A percentile compares a stretch with the other conserved stretches of the same genome.
Conservation (phyloP, 2,329 filamentous ascomycete species). For the Pseudogymnoascus sp. region DNA sequence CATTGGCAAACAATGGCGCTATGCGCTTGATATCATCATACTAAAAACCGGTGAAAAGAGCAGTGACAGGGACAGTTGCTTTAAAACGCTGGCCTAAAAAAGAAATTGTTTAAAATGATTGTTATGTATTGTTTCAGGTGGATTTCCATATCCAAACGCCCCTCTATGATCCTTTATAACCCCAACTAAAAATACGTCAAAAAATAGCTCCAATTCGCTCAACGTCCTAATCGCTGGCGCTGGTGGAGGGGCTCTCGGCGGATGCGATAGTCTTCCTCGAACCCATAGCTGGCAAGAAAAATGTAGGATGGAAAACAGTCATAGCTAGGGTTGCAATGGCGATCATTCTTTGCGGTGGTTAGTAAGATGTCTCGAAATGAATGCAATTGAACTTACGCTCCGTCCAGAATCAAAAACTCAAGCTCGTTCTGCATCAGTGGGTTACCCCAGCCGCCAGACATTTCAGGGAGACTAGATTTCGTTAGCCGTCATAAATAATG, state of each 20-base stretch:
- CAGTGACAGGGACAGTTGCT: no score
- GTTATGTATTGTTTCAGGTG: neutral
- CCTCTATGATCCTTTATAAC: conserved; percentile 5
- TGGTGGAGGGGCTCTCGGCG: neutral
- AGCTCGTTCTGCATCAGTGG: conserved; percentile 54
- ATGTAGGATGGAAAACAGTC: conserved; percentile 45
- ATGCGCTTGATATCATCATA: no score
- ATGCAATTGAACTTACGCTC: conserved; percentile 33
- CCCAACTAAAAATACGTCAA: neutral
- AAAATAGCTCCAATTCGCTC: neutral
- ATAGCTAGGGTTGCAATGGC: conserved; percentile 42
- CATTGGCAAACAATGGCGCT: no score
- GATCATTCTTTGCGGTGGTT: conserved; percentile 34
- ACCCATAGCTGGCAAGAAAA: conserved; percentile 35
- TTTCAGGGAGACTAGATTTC: conserved; percentile 40
- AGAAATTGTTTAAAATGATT: neutral
- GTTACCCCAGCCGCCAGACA: conserved; percentile 57
- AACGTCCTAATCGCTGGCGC: neutral
- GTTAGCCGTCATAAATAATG: conserved; percentile 14
- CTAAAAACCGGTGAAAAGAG: no score
- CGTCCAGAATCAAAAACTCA: conserved; percentile 51
- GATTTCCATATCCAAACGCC: conserved; percentile 2
- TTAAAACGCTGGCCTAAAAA: no score
- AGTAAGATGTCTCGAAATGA: neutral
- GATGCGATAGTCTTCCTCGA: neutral